Evolutionary conservation across 225 moss, liverwort and hornwort species (phyloP), one percentile per base, ranked within the genome.

Genomic region (Bryum argenteum): DNA sequence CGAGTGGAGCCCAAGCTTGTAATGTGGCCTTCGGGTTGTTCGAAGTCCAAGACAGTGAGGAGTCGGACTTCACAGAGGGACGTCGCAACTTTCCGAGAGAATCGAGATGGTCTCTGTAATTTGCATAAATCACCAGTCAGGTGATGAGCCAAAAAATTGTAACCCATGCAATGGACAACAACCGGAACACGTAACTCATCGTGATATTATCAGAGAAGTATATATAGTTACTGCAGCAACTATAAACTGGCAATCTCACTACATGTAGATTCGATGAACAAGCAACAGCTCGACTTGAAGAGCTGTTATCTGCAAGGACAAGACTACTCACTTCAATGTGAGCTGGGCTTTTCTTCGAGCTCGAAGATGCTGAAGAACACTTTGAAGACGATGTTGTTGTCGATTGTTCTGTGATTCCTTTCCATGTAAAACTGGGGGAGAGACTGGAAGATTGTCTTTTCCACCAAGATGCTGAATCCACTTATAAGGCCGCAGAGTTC

Each of bases 381-480:
- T 91, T 67, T 81, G 88, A 70, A 98, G 87, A 61, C 91, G 91
- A 55, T 88, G 87, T 61, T 98, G 94, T 78, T 91, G 91, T 60
- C 92, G 79, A 74, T 89, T 83, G n/a, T 71, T 47, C 38, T 54
- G 78, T 50, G 83, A 82, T 67, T 86, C 82, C 73, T 75, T 89
- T 60, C 87, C 90, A 12, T 78, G 87, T 73, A 82, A 68, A 53
- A 83, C 71, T 26, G 89, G 91, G 43, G 92, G 91, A 64, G 84
- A 83, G 22, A 92, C 85, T 40, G 92, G 91, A 54, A 98, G 92
- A 77, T 78, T 79, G 62, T 94, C 94, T 68, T 94, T 93, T 62
- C 92, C 92, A 66, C 92, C 92, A 65, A 98, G 85, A 75, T 91
- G 88, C 79, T 98, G 98, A 47, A 84, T 75, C 98, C 98, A 98